Evolutionary conservation across 129 eudicot genomes (phyloP), one percentile per base, ranked within the genome.

Genomic region (Flaveria robusta): DNA sequence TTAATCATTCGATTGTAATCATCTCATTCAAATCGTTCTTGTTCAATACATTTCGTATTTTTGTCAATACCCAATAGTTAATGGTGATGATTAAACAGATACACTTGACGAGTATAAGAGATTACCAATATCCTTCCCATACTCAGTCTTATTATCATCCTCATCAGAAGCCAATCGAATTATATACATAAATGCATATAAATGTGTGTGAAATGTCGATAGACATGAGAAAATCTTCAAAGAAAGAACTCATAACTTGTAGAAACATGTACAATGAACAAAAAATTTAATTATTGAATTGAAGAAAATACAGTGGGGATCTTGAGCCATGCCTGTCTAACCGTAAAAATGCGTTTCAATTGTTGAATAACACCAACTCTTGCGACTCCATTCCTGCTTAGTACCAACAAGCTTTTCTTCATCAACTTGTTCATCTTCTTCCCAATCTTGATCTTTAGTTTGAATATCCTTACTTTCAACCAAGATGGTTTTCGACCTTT

Each of bases 371-470:
- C 54, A 66, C 39, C 66, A 27, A 65, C 65, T 76, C 77, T 82
- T 64, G 78, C 64, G 16, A 63, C 66, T 14, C 79, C 79, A 74
- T 71, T 34, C 15, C 72, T 77, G 52, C 62, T 82, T 39, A 70
- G 76, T 2, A 77, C 76, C 50, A 81, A 45, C 66, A 86, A 79
- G 18, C 70, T 79, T 73, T 84, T 87, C 77, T 82, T 87, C 37
- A 29, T 29, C 77, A 87, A 59, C 26, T 74, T 87, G 71, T 81
- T 81, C 83, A 87, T 66, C 73, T 75, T 87, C 87, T 70, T 87
- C 43, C 91, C 88, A 79, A 87, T 63, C 77, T 67, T 87, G 55
- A 82, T 74, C 85, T 87, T 87, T 73, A 87, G 47, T 52, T 65
- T 87, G 59, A 66, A 74, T 37, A 79, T 65, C 71, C 76, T 80